Conservation (phyloP, 345 rosid species). For the Boechera stricta region DNA sequence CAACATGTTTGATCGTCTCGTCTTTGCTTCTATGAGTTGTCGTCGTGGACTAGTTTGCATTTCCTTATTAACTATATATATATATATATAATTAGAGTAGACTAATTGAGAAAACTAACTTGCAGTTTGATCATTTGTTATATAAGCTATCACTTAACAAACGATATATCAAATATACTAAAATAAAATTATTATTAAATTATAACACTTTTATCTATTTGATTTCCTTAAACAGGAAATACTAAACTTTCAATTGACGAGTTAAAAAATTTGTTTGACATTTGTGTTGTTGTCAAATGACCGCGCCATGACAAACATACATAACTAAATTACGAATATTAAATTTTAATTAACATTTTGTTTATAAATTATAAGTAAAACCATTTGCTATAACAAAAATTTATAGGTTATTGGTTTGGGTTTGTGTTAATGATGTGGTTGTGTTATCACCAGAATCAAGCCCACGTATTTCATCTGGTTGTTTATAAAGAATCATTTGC, state of each 20-base stretch:
- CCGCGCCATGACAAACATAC: not conserved
- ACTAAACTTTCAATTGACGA: not conserved
- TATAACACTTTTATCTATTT: not conserved
- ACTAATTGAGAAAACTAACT: not conserved
- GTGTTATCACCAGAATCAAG: not conserved
- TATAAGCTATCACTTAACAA: not conserved
- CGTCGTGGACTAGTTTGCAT: too few relatives aligned
- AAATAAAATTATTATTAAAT: not conserved
- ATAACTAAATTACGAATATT: not conserved
- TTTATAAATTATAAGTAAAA: not conserved
- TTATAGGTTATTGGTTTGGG: not conserved
- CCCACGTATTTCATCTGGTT: not conserved
- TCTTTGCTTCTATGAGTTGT: conserved; percentile 10
- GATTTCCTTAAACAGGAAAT: not conserved
- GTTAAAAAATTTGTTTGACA: not conserved
- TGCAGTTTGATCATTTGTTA: not conserved
- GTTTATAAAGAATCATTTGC: not conserved
- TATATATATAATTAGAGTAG: too few relatives aligned
- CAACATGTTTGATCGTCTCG: conserved; percentile 20
- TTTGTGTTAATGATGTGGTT: not conserved
- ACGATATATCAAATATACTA: not conserved
- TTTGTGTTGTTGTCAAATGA: not conserved
- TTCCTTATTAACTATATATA: too few relatives aligned
- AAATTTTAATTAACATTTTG: not conserved
- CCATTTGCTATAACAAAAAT: not conserved